These are phyloP conservation scores for Leucaena leucocephala DNA, from an alignment of 306 rosid genomes.

Conservation along the genomic window DNA sequence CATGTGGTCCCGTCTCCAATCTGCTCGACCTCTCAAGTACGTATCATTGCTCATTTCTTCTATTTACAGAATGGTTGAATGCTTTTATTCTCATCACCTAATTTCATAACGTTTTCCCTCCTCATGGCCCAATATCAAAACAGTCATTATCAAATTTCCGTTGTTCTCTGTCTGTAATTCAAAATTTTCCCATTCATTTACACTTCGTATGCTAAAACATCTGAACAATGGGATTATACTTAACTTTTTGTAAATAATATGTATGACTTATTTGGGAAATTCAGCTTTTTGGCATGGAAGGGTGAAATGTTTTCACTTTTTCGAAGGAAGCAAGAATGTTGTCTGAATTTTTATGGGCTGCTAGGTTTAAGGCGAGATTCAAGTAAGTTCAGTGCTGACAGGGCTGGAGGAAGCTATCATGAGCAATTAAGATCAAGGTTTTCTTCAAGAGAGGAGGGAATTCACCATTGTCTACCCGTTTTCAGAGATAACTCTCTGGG, in stretches of 20 bases:
- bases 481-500: not conserved
- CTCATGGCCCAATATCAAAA: not conserved
- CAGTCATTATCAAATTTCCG: not conserved
- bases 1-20: slow-evolving; percentile 24
- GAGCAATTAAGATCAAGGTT: slow-evolving; percentile 1
- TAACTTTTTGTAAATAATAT: not conserved
- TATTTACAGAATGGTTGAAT: not conserved
- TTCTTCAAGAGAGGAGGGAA: not conserved
- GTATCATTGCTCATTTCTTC: not conserved
- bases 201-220: not conserved
- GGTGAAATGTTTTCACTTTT: not conserved
- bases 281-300: not conserved
- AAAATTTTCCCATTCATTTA: not conserved
- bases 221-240: not conserved
- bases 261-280: not conserved
- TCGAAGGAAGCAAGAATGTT: slow-evolving; percentile 22
- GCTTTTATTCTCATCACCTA: not conserved
- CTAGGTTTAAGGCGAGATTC: not conserved
- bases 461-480: not conserved
- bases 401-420: not conserved
- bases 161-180: not conserved
- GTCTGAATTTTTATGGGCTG: not conserved
- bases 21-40: slow-evolving; percentile 17
- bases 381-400: slow-evolving; percentile 14
- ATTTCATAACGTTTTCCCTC: not conserved